A percentile compares a stretch with the other conserved stretches of the same genome.
Conservation (phyloP, 352 stramenopile genomes). For the Pythium chondricola region DNA sequence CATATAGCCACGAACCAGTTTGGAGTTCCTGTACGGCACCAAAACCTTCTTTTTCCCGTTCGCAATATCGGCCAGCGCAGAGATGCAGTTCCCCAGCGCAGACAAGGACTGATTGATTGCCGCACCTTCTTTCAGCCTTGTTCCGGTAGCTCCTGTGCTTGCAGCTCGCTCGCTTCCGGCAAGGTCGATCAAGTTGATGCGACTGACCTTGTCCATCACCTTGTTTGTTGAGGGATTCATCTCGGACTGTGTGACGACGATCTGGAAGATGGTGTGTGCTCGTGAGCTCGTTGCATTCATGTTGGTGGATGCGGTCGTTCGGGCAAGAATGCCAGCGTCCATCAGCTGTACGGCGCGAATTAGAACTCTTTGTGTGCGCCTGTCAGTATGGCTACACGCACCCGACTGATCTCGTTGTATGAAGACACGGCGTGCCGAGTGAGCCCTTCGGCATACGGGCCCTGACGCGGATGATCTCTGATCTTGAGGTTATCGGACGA, state of each 20-base stretch:
- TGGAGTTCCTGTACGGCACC: slow-evolving; percentile 90
- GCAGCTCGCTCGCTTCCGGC: slow-evolving; percentile 85
- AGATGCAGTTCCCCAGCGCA: slow-evolving; percentile 91
- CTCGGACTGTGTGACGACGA: slow-evolving; percentile 77
- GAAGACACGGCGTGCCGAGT: slow-evolving; percentile 74
- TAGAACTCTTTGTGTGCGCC: background rate
- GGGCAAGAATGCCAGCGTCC: slow-evolving; percentile 74
- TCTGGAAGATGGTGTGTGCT: slow-evolving; percentile 82
- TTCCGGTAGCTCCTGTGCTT: slow-evolving; percentile 86
- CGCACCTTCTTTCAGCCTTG: slow-evolving; percentile 88
- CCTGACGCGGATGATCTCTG: slow-evolving; percentile 79
- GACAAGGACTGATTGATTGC: slow-evolving; percentile 91
- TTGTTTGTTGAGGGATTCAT: slow-evolving; percentile 65
- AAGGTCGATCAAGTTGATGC: slow-evolving; percentile 91
- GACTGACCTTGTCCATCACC: slow-evolving; percentile 77
- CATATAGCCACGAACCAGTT: slow-evolving; percentile 69
- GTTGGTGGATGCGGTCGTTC: slow-evolving; percentile 81
- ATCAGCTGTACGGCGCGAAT: slow-evolving; percentile 44
- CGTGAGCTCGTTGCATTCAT: slow-evolving; percentile 85
- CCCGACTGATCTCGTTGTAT: slow-evolving; percentile 73
- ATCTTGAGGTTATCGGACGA: slow-evolving; percentile 82
- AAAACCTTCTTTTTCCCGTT: slow-evolving; percentile 85
- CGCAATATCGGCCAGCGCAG: slow-evolving; percentile 76
- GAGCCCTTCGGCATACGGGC: slow-evolving; percentile 76
- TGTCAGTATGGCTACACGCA: slow-evolving; percentile 13